A percentile compares a stretch with the other conserved stretches of the same genome.
Evolutionary conservation across 106 monocot species (phyloP).

Genomic region (Gastrodia elata): DNA sequence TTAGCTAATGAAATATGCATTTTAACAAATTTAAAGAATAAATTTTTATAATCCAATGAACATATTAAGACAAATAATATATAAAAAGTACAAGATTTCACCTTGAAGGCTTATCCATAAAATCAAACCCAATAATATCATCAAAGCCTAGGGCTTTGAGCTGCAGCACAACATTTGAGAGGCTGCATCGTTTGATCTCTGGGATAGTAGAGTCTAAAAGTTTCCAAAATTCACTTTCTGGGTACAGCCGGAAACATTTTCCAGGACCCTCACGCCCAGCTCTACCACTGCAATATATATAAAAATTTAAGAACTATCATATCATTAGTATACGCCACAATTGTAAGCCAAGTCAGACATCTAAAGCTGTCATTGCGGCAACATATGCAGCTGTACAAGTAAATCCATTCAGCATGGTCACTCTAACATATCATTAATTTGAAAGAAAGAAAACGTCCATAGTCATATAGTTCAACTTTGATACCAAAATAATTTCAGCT

Average conservation of each 20-base stretch:
- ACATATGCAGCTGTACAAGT: not conserved
- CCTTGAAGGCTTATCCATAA: conserved; percentile 96
- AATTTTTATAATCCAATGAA: not conserved
- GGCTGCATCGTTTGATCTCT: conserved; percentile 92
- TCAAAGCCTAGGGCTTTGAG: conserved; percentile 90
- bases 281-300: conserved; percentile 61
- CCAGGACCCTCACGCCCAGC: conserved; percentile 91
- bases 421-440: not conserved
- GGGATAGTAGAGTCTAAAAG: conserved; percentile 77
- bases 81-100: conserved; percentile 4
- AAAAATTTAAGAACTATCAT: not conserved
- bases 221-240: conserved; percentile 76
- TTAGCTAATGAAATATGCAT: too few species aligned
- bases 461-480: not conserved
- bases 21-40: too few species aligned
- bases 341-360: not conserved
- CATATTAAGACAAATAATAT: not conserved
- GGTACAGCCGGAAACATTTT: conserved; percentile 80
- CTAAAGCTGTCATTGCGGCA: not conserved
- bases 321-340: not conserved
- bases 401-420: not conserved
- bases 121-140: conserved; percentile 91
- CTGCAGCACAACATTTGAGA: conserved; percentile 88
- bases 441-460: not conserved
- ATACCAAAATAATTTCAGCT: not conserved